Conservation (phyloP, 2,329 filamentous ascomycete species). For the Helminthosporium solani region DNA sequence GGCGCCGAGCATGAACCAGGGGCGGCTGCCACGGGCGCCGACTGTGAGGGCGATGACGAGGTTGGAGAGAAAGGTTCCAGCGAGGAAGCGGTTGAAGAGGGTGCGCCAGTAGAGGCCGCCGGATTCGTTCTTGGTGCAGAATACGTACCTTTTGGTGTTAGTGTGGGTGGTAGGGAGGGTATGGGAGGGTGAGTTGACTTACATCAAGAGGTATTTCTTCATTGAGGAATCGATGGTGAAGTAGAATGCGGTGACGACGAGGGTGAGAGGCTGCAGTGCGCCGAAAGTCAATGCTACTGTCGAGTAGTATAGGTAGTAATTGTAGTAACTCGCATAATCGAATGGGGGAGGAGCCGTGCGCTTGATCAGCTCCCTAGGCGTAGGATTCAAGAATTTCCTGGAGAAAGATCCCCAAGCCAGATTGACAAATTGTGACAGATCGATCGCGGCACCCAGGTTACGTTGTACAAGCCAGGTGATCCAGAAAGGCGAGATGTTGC, state of each 20-base stretch:
- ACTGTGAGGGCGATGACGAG: constrained; percentile 74
- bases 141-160: constrained; percentile 63
- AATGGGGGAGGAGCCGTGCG: constrained; percentile 89
- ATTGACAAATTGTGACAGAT: constrained; percentile 85
- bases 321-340: constrained; percentile 96
- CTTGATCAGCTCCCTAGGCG: constrained; percentile 87
- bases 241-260: constrained; percentile 85
- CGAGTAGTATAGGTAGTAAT: constrained; percentile 93
- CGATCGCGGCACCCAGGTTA: constrained; percentile 88
- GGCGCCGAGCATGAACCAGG: constrained; percentile 60
- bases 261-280: constrained; percentile 80
- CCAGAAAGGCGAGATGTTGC: constrained; percentile 86
- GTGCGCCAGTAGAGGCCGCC: constrained; percentile 91
- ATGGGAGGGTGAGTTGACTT: constrained; percentile 14
- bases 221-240: constrained; percentile 83
- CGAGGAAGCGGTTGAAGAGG: constrained; percentile 88
- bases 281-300: constrained; percentile 86
- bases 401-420: constrained; percentile 82
- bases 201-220: constrained; percentile 93
- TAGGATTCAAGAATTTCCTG: constrained; percentile 81
- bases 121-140: constrained; percentile 94
- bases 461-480: constrained; percentile 75
- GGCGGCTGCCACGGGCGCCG: constrained; percentile 62
- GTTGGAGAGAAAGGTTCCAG: constrained; percentile 76
- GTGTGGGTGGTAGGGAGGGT: neutral